phyloP scores from a whole-genome alignment of 208 protist species.

The Leishmania amazonensis region DNA sequence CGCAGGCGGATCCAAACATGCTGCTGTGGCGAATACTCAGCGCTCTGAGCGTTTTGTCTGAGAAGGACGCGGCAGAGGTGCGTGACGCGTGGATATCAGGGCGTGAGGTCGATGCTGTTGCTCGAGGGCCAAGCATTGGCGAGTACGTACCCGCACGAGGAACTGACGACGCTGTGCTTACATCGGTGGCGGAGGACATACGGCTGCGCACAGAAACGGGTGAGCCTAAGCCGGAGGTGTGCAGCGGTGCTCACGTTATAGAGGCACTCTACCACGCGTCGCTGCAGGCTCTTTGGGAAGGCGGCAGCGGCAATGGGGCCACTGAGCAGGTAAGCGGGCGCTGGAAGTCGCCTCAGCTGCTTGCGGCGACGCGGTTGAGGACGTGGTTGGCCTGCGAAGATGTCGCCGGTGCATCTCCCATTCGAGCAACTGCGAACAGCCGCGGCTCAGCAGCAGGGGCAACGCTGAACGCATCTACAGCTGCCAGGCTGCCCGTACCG shows the following conservation, averaged over 20 bases:
- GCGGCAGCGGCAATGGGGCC: neutral
- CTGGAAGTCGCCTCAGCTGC: neutral
- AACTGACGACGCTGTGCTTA: neutral
- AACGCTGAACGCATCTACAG: neutral
- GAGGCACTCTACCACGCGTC: conserved; percentile 1
- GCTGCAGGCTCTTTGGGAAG: neutral
- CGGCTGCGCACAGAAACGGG: neutral
- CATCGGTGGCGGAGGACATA: neutral
- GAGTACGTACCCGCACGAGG: neutral
- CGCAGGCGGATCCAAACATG: neutral
- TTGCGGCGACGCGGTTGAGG: conserved; percentile 12
- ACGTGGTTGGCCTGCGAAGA: conserved; percentile 15
- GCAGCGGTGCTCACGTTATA: neutral
- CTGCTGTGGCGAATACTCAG: conserved; percentile 15
- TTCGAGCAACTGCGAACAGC: neutral
- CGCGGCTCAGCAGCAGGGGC: neutral
- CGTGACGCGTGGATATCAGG: conserved; percentile 15
- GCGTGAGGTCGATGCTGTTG: neutral
- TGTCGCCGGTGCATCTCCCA: neutral
- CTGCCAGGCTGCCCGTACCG: neutral
- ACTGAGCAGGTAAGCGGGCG: neutral
- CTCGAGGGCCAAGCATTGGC: neutral
- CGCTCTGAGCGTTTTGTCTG: neutral
- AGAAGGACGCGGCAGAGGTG: conserved; percentile 23
- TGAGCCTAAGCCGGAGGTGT: neutral